These are phyloP conservation scores for Trametes gibbosa DNA, from an alignment of 768 basidiomycete species.

Conservation along the genomic window DNA sequence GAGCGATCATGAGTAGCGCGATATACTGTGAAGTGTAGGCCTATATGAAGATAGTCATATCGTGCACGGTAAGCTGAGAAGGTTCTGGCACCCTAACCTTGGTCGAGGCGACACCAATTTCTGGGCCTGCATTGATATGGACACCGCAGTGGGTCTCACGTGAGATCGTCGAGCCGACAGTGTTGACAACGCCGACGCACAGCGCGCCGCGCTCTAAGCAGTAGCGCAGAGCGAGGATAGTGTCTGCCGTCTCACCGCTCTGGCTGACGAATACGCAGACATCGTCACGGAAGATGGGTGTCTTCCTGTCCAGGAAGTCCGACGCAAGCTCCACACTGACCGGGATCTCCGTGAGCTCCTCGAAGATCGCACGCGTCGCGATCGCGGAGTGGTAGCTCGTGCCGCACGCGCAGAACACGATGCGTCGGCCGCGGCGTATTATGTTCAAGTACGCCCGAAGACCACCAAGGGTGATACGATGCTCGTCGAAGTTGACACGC, in stretches of 20 bases:
- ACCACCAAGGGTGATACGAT: constrained; percentile 91
- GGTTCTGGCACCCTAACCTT: constrained; percentile 52
- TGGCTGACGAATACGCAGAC: constrained; percentile 95
- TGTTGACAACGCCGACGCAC: constrained; percentile 97
- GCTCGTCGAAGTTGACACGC: constrained; percentile 95
- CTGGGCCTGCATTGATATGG: constrained; percentile 98
- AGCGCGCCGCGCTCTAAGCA: constrained; percentile 96
- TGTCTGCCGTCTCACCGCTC: constrained; percentile 98
- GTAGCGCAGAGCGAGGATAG: constrained; percentile 93
- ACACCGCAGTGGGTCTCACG: constrained; percentile 99
- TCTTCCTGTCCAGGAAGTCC: constrained; percentile 98
- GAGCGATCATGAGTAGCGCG: constrained; percentile 96
- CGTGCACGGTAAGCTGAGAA: background rate
- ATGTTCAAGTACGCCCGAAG: constrained; percentile 93
- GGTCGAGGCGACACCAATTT: constrained; percentile 98
- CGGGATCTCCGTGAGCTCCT: constrained; percentile 98
- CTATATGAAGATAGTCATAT: constrained; percentile 34
- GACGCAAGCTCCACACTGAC: constrained; percentile 96
- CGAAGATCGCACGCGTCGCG: constrained; percentile 96
- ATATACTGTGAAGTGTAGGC: constrained; percentile 99
- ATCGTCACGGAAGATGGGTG: constrained; percentile 99
- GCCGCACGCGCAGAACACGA: constrained; percentile 98
- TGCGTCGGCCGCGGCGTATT: constrained; percentile 90
- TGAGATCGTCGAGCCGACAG: constrained; percentile 95
- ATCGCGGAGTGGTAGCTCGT: constrained; percentile 97